phyloP scores from a whole-genome alignment of 768 basidiomycete genomes.

The Lentinula edodes region DNA sequence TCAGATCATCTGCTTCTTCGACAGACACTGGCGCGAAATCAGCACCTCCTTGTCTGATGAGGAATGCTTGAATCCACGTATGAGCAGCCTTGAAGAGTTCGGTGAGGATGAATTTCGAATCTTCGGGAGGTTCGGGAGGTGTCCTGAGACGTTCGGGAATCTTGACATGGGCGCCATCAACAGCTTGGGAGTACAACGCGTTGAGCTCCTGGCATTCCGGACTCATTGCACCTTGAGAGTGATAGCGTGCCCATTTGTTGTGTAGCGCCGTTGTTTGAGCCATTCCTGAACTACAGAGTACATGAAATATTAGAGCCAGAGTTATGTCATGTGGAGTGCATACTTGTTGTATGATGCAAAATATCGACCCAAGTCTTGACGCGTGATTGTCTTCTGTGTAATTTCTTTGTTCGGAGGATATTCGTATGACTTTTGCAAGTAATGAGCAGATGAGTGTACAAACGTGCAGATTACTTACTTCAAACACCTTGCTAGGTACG shows the following conservation, averaged over 20 bases:
- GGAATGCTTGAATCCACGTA: conserved; percentile 40
- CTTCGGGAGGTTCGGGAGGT: conserved; percentile 36
- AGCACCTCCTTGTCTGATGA: conserved; percentile 16
- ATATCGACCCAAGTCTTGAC: conserved; percentile 56
- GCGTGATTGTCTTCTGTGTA: conserved; percentile 38
- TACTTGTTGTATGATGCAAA: conserved; percentile 64
- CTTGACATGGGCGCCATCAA: conserved; percentile 58
- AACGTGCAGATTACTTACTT: conserved; percentile 29
- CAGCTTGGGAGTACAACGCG: conserved; percentile 64
- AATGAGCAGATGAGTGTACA: not conserved
- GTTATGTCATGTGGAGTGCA: conserved; percentile 8
- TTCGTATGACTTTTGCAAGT: conserved; percentile 48
- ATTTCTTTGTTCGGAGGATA: conserved; percentile 62
- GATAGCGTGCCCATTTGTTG: conserved; percentile 52
- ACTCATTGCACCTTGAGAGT: conserved; percentile 52
- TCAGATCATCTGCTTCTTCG: conserved; percentile 35
- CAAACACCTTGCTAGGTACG: conserved; percentile 47
- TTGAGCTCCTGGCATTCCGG: conserved; percentile 68
- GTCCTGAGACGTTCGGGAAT: conserved; percentile 51
- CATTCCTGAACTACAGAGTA: conserved; percentile 40
- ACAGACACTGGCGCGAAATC: conserved; percentile 16
- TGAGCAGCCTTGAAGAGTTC: conserved; percentile 41
- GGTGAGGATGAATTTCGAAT: conserved; percentile 45
- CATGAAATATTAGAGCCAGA: too few species aligned
- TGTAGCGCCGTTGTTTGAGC: conserved; percentile 54